Evolutionary conservation across 768 basidiomycete species (phyloP), one percentile per base, ranked within the genome.

Genomic region (Serpula lacrymans): DNA sequence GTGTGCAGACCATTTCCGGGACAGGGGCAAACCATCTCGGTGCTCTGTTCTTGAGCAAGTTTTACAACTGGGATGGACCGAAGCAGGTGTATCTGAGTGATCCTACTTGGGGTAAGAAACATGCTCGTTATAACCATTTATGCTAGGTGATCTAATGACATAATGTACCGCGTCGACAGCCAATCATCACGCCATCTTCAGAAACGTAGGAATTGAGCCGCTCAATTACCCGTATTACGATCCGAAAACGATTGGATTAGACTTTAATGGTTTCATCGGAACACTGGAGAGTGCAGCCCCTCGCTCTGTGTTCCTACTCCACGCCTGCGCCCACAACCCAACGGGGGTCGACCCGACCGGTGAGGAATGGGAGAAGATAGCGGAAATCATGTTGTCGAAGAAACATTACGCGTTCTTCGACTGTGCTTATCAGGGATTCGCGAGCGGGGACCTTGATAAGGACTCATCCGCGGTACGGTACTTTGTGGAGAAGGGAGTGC

Each of bases 401-500:
- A 71, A 76, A 11, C 93, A 94, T 60, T 95, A 80, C 55, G 84
- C 84, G 23, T 94, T 95, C 68, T 91, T 97, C 60, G 94, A 98
- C 67, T 87, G 85, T 59, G 94, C 94, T 3, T 98, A 98, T 67
- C 94, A 96, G 65, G 94, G 94, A 13, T 98, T 97, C 62, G 94
- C 93, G 13, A 91, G 88, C 51, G 94, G 94, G 1, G 82, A 91
- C 60, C 70, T 96, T 55, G 84, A 94, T 59, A 78, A 80, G 51
- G 96, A 99, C 58, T 93, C 92, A 5, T 86, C 82, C 75, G 90
- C 94, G 11, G 88, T 97, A 50, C 72, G 91, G 50, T 75, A 88
- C 67, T 98, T 99, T 68, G 84, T 82, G 34, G 69, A 80, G 52
- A 72, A 74, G 42, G 77, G 71, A 40, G 81, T 92, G 45, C 80